Evolutionary conservation across 345 rosid genomes (phyloP).

Genomic region (Salix viminalis): DNA sequence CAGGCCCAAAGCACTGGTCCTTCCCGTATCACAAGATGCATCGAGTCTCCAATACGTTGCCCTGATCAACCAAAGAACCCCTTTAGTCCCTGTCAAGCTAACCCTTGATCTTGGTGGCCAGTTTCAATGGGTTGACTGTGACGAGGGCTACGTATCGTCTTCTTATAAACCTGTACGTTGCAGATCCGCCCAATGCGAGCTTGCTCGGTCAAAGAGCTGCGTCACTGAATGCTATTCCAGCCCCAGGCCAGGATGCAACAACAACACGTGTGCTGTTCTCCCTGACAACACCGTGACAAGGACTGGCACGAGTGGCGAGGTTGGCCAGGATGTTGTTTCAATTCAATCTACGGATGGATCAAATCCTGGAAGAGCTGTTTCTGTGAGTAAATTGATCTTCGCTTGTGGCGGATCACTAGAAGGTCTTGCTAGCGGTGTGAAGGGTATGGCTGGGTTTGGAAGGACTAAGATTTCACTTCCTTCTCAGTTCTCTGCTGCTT

Average conservation of each 20-base stretch:
- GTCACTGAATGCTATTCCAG: background rate
- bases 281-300: slow-evolving; percentile 6
- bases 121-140: slow-evolving; percentile 19
- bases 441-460: slow-evolving; percentile 19
- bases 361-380: slow-evolving; percentile 1
- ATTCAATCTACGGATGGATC: slow-evolving; percentile 13
- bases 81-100: slow-evolving; percentile 9
- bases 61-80: slow-evolving; percentile 20
- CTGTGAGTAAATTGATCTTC: background rate
- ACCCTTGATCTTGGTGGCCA: slow-evolving; percentile 20
- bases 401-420: background rate
- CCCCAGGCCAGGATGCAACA: slow-evolving; percentile 8
- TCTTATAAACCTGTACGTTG: slow-evolving; percentile 14
- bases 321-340: slow-evolving; percentile 17
- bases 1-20: slow-evolving; percentile 23
- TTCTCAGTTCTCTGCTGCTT: slow-evolving; percentile 17
- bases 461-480: slow-evolving; percentile 12
- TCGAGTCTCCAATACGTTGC: slow-evolving; percentile 10
- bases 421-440: slow-evolving; percentile 11
- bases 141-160: background rate
- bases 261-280: background rate
- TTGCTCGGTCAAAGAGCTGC: slow-evolving; percentile 7
- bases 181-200: slow-evolving; percentile 19
- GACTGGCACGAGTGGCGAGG: background rate
- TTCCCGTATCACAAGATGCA: slow-evolving; percentile 15